Base-by-base conservation (phyloP, 176 grass and related monocot species). In the Panicum miliaceum region DNA sequence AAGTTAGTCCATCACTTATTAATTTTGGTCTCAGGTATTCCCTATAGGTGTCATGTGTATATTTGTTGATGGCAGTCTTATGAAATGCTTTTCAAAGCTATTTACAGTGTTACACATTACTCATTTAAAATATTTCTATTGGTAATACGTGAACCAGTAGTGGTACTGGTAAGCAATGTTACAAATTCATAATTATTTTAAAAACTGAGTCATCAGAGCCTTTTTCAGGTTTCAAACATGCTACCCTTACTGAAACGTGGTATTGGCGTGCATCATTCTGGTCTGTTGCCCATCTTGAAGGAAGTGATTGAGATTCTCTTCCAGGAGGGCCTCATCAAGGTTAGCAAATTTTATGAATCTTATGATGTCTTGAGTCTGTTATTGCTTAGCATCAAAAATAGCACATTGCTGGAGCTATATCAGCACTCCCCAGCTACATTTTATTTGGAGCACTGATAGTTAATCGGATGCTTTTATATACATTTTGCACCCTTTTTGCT, bases 281-380 rank as follows among this genome's bases (percentile, higher is more conserved):
- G 95, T 74, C 76, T 98, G 54, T 86, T 98, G 56, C 95, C 95
- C 26, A 98, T 98, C 74, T 75, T 98, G 32, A 98, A 98, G 84
- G 95, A 98, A 98, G 95, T 98, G 34, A 95, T 98, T 84, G 95
- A 98, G 88, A 93, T 98, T 88, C 90, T 98, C 52, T 98, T 98
- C 77, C 95, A 98, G 87, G 95, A 98, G 81, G 95, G 95, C 20
- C 90, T 93, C 46, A 95, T 98, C 75, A 98, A 98, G 95, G 95
- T 98, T 82, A 62, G 48, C 25, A 54, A 27, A 35, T 64, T 22
- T 46, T 72, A 65, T 22, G 34, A 25, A 45, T 78, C 16, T 20
- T 26, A 11, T 53, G 9, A 11, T 38, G 48, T 67, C 42, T 50
- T 12, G 16, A 35, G 0, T 73, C 25, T 6, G 0, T 42, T 37